Evolutionary conservation across 306 rosid species (phyloP), one percentile per base, ranked within the genome.

Genomic region (Quercus parvula): DNA sequence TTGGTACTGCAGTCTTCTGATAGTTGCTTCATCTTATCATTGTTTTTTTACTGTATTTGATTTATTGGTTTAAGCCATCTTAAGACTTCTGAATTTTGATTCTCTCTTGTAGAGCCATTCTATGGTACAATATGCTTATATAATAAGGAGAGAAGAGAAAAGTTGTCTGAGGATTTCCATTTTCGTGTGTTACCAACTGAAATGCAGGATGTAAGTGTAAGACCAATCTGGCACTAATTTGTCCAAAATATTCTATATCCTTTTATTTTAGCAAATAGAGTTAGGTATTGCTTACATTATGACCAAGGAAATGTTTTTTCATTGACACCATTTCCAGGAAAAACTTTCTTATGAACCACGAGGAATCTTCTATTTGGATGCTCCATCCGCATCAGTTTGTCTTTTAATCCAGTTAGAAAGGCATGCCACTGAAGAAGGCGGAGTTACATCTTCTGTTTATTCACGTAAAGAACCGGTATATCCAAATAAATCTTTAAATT

Each of bases 371-470:
- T 83, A 89, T 86, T 87, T 95, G 83, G 99, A 95, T 61, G 98
- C 91, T 30, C 98, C 99, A 66, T 93, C 99, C 12, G 91, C 97
- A 71, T 91, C 98, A 27, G 97, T 94, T 80, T 95, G 98, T 85
- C 89, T 95, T 81, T 85, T 95, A 64, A 93, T 95, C 88, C 99
- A 95, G 87, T 89, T 95, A 86, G 99, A 95, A 85, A 95, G 90
- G 91, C 97, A 95, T 90, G 94, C 92, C 75, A 89, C 97, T 19
- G 99, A 95, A 85, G 98, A 95, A 86, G 97, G 98, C 75, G 99
- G 99, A 77, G 93, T 95, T 78, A 75, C 93, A 15, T 82, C 98
- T 84, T 91, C 98, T 68, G 99, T 91, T 81, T 95, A 95, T 91
- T 91, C 98, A 35, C 99, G 96, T 64, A 95, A 95, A 91, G 99